Percentiles rank a stretch among this genome's conserved stretches.
Evolutionary conservation across 257 asterid species (phyloP).

Genomic region (Scutellaria galericulata): DNA sequence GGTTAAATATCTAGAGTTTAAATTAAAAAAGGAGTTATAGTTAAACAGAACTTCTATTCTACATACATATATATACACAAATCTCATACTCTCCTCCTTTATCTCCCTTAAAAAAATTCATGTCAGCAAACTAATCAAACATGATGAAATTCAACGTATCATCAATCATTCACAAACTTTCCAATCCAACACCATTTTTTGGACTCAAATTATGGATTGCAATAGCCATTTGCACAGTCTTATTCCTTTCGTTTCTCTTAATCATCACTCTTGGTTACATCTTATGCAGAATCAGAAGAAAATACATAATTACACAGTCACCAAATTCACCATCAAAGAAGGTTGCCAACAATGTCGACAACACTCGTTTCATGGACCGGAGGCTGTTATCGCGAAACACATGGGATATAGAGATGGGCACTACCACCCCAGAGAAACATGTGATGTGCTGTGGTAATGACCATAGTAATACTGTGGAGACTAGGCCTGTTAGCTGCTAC

Average conservation of each 20-base stretch:
- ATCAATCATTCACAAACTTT: too few species aligned
- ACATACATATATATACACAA: too few species aligned
- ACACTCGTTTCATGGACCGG: conserved; percentile 39
- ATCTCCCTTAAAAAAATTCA: too few species aligned
- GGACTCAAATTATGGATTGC: conserved; percentile 44
- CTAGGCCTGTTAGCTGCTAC: conserved; percentile 14
- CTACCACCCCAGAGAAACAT: conserved; percentile 24
- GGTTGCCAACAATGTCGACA: neutral
- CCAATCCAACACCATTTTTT: too few species aligned
- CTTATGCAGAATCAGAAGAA: conserved; percentile 11
- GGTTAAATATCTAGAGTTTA: too few species aligned
- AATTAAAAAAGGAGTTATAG: too few species aligned
- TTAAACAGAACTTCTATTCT: too few species aligned
- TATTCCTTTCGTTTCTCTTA: conserved; percentile 16
- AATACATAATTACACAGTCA: neutral
- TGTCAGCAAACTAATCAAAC: too few species aligned
- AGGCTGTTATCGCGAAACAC: conserved; percentile 42
- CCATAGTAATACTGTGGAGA: neutral
- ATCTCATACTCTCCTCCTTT: too few species aligned
- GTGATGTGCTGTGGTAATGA: neutral
- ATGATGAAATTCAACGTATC: too few species aligned
- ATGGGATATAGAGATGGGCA: conserved; percentile 46
- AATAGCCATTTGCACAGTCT: conserved; percentile 34
- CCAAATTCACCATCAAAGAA: neutral
- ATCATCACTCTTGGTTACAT: conserved; percentile 33